A percentile compares a stretch with the other conserved stretches of the same genome.
Conservation (phyloP, 805 yeast species). For the Nakazawaea anatomiae region DNA sequence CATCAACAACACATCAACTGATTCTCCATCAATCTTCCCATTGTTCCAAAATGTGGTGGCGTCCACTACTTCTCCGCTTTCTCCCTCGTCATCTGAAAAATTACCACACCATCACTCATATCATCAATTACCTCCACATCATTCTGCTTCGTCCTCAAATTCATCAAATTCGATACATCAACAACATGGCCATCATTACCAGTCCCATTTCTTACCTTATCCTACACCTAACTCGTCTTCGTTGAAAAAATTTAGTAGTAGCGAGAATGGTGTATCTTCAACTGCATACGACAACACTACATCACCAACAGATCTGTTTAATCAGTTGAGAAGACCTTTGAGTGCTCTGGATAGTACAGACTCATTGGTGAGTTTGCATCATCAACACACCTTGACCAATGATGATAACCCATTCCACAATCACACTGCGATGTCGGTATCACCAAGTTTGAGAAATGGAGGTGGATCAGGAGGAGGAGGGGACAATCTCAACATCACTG, state of each 20-base stretch:
- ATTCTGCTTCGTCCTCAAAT: not conserved
- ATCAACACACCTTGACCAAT: conserved; percentile 10
- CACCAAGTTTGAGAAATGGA: not conserved
- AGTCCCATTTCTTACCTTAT: conserved; percentile 8
- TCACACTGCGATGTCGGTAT: not conserved
- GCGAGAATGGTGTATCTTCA: not conserved
- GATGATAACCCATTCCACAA: not conserved
- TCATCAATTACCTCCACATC: conserved; percentile 11
- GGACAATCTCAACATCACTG: not conserved
- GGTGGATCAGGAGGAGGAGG: not conserved
- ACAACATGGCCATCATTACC: not conserved
- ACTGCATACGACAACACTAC: not conserved
- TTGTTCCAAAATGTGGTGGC: conserved; percentile 1
- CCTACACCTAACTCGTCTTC: not conserved
- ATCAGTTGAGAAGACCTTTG: conserved; percentile 4
- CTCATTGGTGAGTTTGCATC: conserved; percentile 8
- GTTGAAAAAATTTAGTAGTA: not conserved
- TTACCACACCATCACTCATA: conserved; percentile 4
- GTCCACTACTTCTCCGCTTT: not conserved
- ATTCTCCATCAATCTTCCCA: conserved; percentile 3
- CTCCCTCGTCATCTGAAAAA: not conserved
- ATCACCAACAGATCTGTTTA: not conserved
- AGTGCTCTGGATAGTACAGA: conserved; percentile 5
- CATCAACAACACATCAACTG: not conserved
- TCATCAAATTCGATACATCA: not conserved